Conservation (phyloP, 257 asterid genomes). For the Marsdenia floribunda region DNA sequence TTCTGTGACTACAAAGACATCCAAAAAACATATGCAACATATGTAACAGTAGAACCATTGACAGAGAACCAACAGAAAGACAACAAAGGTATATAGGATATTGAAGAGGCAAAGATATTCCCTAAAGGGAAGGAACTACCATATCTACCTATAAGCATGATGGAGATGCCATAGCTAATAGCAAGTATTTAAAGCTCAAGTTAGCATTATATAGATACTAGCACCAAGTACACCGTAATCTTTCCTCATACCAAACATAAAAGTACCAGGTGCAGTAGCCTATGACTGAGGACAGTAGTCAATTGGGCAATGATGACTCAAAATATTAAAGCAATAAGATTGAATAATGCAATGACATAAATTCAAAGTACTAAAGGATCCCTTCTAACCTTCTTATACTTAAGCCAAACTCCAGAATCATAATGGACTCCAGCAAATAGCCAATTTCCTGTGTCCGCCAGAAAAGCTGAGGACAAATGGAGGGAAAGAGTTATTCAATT, state of each 20-base stretch:
- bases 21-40: neutral
- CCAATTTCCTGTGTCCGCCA: constrained; percentile 93
- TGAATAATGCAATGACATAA: neutral
- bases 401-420: constrained; percentile 94
- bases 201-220: neutral
- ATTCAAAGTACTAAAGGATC: neutral
- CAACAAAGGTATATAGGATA: neutral
- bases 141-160: neutral
- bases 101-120: neutral
- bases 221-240: neutral
- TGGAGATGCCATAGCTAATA: neutral
- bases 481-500: constrained; percentile 16
- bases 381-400: constrained; percentile 68
- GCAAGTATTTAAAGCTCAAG: neutral
- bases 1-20: neutral
- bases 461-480: constrained; percentile 53
- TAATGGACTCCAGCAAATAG: constrained; percentile 80
- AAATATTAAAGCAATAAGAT: neutral
- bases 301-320: neutral
- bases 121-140: no score
- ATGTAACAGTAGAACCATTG: no score
- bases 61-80: neutral
- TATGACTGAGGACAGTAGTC: neutral
- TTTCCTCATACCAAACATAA: neutral
- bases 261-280: neutral